Conservation (phyloP, 176 grass and related monocot genomes). For the Lolium perenne region DNA sequence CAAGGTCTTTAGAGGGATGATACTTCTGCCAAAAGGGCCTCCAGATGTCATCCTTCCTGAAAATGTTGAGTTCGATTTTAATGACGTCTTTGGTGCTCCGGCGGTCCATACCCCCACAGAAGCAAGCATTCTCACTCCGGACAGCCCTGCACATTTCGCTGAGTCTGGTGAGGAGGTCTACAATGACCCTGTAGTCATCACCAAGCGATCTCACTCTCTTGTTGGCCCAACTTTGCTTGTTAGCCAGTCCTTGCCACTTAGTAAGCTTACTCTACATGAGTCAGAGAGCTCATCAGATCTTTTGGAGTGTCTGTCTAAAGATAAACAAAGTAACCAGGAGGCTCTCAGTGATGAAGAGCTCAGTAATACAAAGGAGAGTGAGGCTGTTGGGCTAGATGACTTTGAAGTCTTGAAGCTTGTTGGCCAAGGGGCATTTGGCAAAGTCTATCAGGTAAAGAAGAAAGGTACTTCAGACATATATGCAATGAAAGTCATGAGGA, state of each 20-base stretch:
- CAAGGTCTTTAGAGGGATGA: slow-evolving; percentile 65
- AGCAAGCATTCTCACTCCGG: slow-evolving; percentile 58
- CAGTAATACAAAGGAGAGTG: slow-evolving; percentile 54
- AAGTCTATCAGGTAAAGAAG: slow-evolving; percentile 95
- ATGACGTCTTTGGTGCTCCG: slow-evolving; percentile 86
- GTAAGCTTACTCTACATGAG: slow-evolving; percentile 71
- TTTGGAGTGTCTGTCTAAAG: slow-evolving; percentile 67
- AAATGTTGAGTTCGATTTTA: slow-evolving; percentile 92
- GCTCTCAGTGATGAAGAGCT: slow-evolving; percentile 52
- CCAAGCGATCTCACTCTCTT: slow-evolving; percentile 90
- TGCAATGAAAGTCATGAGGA: slow-evolving; percentile 99
- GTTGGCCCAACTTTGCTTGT: slow-evolving; percentile 84
- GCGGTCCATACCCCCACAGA: slow-evolving; percentile 63
- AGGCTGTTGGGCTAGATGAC: slow-evolving; percentile 76
- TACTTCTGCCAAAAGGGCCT: slow-evolving; percentile 79
- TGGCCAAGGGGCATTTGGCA: slow-evolving; percentile 96
- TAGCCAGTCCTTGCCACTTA: slow-evolving; percentile 74
- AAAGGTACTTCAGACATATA: slow-evolving; percentile 97
- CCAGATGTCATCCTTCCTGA: slow-evolving; percentile 82
- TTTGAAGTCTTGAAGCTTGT: slow-evolving; percentile 97
- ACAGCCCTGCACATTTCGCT: slow-evolving; percentile 52
- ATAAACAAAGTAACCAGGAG: slow-evolving; percentile 49
- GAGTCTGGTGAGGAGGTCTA: slow-evolving; percentile 73
- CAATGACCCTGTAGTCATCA: slow-evolving; percentile 77
- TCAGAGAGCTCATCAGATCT: slow-evolving; percentile 69